Conservation (phyloP, 805 yeast genomes). For the Yamadazyma tumulicola region DNA sequence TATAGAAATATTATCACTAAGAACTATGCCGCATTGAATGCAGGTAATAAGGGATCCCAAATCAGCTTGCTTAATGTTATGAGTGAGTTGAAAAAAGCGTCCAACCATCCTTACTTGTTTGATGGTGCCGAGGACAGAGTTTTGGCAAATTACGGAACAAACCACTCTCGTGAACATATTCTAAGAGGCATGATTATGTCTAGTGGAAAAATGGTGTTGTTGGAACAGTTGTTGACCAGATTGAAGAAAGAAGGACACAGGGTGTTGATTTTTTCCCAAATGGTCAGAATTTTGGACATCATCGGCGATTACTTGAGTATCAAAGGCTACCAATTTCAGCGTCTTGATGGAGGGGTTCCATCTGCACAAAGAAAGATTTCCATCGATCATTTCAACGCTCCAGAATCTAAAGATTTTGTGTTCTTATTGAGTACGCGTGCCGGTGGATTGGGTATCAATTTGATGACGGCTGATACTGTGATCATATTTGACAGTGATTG, state of each 20-base stretch:
- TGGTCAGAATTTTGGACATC: slow-evolving; percentile 95
- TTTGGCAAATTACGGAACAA: slow-evolving; percentile 56
- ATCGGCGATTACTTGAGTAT: slow-evolving; percentile 88
- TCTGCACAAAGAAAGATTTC: slow-evolving; percentile 91
- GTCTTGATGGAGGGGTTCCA: slow-evolving; percentile 96
- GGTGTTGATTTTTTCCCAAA: slow-evolving; percentile 91
- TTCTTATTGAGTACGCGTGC: slow-evolving; percentile 93
- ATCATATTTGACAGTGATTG: slow-evolving; percentile 97
- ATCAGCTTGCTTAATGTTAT: slow-evolving; percentile 85
- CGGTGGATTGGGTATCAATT: slow-evolving; percentile 96
- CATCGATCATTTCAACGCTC: slow-evolving; percentile 94
- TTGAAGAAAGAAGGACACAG: slow-evolving; percentile 92
- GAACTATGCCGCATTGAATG: slow-evolving; percentile 83
- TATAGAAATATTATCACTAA: slow-evolving; percentile 90
- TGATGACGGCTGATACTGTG: slow-evolving; percentile 99
- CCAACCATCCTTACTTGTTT: slow-evolving; percentile 94
- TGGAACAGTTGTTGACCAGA: slow-evolving; percentile 83
- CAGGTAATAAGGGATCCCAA: slow-evolving; percentile 67
- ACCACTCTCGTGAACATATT: slow-evolving; percentile 68
- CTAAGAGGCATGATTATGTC: slow-evolving; percentile 94
- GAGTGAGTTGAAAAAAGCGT: slow-evolving; percentile 95
- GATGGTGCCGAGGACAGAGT: slow-evolving; percentile 89
- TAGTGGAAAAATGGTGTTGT: slow-evolving; percentile 95
- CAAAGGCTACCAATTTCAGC: slow-evolving; percentile 83
- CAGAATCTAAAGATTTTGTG: slow-evolving; percentile 87